Base-by-base conservation (phyloP, 169 alveolate genomes). In the Nephromyces sp. region DNA sequence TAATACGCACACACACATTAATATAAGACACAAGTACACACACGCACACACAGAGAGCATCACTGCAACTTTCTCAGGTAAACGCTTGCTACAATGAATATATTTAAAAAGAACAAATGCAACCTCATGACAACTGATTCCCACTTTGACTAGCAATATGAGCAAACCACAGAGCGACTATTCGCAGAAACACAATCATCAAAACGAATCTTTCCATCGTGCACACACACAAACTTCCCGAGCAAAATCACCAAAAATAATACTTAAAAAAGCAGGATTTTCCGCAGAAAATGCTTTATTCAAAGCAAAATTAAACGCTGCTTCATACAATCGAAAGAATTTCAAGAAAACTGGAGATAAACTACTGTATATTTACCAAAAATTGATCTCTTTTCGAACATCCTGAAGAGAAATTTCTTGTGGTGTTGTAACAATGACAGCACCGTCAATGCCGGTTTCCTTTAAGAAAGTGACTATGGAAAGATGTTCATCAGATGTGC, bases 401-500 rank as follows among this genome's bases (percentile, higher is more conserved):
- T 92, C 98, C 66, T 86, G 88, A 28, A 92, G 76, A 4, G 96
- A 80, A 2, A 90, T 90, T 77, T 94, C 97, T 70, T 94, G 95
- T 34, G 96, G 96, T 2, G 93, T 84, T n/a, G 93, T 87, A 43
- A 86, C 89, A 8, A 87, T 67, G 5, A 68, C 70, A 0, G 89
- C 92, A 0, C 86, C 84, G 52, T 80, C 80, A 1, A 51, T 35
- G 33, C 87, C 80, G 51, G 94, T 81, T 68, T 86, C 91, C 78
- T 91, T 87, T 43, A 96, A 88, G 70, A 92, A 92, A 33, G 93
- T 81, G 25, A 91, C 93, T 15, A 96, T 87, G 33, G 98, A 89
- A 52, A 96, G 84, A 78, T 95, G 99, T 68, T 97, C 99, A 82
- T 97, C 99, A 28, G 98, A 91, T n/a, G 99, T 93, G 2, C 98